Percentiles rank a stretch among this genome's conserved stretches.
Evolutionary conservation across 1,284 basidiomycete genomes (phyloP).

Genomic region (Peniophora sp.): DNA sequence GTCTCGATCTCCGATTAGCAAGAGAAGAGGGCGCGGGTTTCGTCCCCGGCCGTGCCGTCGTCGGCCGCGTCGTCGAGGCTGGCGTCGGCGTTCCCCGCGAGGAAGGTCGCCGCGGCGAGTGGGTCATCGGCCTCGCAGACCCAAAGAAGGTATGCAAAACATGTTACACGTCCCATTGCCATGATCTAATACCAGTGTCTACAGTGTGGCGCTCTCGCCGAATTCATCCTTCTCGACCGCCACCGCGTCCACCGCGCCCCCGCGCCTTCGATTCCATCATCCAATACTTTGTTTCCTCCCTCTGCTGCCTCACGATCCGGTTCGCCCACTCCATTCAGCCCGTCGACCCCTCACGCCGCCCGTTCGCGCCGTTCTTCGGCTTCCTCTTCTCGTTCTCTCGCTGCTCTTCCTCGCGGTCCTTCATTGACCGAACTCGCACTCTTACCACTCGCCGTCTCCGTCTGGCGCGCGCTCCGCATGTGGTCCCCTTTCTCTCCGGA

Average conservation of each 20-base stretch:
- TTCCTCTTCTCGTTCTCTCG: slow-evolving; percentile 2
- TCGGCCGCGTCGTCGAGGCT: slow-evolving; percentile 71
- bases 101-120: slow-evolving; percentile 63
- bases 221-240: slow-evolving; percentile 77
- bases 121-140: slow-evolving; percentile 75
- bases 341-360: background rate
- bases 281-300: slow-evolving; percentile 16
- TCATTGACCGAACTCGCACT: slow-evolving; percentile 75
- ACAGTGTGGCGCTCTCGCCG: slow-evolving; percentile 74
- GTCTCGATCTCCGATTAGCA: slow-evolving; percentile 59
- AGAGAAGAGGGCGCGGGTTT: slow-evolving; percentile 54
- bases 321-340: background rate
- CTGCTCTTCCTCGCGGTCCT: slow-evolving; percentile 20
- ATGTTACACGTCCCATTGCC: background rate
- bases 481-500: slow-evolving; percentile 19
- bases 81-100: slow-evolving; percentile 74
- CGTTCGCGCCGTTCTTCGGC: background rate
- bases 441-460: slow-evolving; percentile 67
- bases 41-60: slow-evolving; percentile 78
- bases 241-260: slow-evolving; percentile 69
- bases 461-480: slow-evolving; percentile 70
- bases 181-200: background rate
- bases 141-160: slow-evolving; percentile 61
- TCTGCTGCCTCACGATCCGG: background rate
- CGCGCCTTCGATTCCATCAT: slow-evolving; percentile 32